Evolutionary conservation across 495 filamentous ascomycete species (phyloP).

Genomic region (Neurospora discreta): DNA sequence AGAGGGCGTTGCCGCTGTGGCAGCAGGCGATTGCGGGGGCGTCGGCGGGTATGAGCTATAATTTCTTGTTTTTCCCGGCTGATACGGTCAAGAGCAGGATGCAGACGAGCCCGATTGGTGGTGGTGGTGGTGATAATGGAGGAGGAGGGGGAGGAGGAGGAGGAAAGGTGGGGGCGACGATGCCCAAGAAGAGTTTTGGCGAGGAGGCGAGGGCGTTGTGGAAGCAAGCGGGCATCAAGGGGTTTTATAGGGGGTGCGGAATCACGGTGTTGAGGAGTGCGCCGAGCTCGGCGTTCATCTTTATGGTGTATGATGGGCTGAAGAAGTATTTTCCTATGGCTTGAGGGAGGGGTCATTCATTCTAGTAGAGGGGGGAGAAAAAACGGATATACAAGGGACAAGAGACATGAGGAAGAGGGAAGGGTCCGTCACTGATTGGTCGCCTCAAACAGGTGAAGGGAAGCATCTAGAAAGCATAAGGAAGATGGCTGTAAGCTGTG

Average conservation of each 20-base stretch:
- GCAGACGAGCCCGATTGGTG: conserved; percentile 68
- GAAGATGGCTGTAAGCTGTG: background rate
- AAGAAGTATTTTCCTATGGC: conserved; percentile 47
- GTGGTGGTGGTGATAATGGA: background rate
- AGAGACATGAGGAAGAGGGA: background rate
- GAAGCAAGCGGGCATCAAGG: conserved; percentile 67
- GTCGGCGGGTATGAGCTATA: conserved; percentile 85
- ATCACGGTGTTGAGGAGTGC: conserved; percentile 81
- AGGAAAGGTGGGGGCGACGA: conserved; percentile 9
- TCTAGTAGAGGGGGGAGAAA: background rate
- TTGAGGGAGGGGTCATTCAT: background rate
- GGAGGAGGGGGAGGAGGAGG: background rate
- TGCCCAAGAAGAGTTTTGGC: conserved; percentile 48
- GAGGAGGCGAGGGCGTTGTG: conserved; percentile 59
- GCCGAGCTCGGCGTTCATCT: conserved; percentile 95
- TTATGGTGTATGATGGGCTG: conserved; percentile 81
- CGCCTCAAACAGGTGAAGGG: no score
- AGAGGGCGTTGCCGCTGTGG: conserved; percentile 47
- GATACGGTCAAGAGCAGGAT: conserved; percentile 95
- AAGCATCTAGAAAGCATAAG: background rate
- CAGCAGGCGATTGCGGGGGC: conserved; percentile 84
- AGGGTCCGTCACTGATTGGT: background rate
- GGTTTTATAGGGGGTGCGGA: conserved; percentile 87
- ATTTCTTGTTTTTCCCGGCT: conserved; percentile 92
- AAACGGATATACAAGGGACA: background rate